Base-by-base conservation (phyloP, 305 asterid genomes). In the Ajuga reptans region DNA sequence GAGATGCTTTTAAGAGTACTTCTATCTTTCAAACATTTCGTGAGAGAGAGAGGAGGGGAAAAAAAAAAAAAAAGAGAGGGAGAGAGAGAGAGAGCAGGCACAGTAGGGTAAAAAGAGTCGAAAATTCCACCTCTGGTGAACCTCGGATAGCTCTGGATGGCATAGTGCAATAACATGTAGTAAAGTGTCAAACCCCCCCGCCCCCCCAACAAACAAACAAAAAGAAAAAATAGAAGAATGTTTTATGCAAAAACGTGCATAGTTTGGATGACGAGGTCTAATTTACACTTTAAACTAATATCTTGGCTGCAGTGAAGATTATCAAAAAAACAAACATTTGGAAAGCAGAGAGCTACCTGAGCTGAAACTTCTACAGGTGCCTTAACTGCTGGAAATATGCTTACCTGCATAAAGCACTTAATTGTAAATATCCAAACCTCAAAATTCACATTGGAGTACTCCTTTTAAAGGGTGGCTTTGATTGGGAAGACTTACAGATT, bases 321-420 rank as follows among this genome's bases (percentile, higher is more conserved):
- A 39, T 69, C 4, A 8, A 14, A 8, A 14, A 42, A 27, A 41
- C 7, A 36, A 1, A 0, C 3, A 61, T n/a, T 8, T 45, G 29
- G 52, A 57, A 27, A 62, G 17, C n/a, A 43, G 68, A 43, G 59
- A 42, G 68, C 50, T 89, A 93, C 97, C 97, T 89, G 96, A 67
- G 88, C 75, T 54, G 97, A 88, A 71, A 81, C 81, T 73, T 93
- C 98, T 72, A 86, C 91, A 15, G 92, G 89, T 52, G 95, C 98
- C 82, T 87, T 90, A 34, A 89, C 95, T 68, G 96, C 75, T 18
- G 98, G 98, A 83, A 90, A 90, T 71, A 89, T 79, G 83, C 81
- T 90, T 71, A 93, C 85, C 98, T 93, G 84, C 83, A 85, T 50
- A 55, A 7, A 51, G 46, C 27, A 59, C 47, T 66, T 49, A 24